phyloP scores from a whole-genome alignment of 352 stramenopile species.

The Albugo laibachii region DNA sequence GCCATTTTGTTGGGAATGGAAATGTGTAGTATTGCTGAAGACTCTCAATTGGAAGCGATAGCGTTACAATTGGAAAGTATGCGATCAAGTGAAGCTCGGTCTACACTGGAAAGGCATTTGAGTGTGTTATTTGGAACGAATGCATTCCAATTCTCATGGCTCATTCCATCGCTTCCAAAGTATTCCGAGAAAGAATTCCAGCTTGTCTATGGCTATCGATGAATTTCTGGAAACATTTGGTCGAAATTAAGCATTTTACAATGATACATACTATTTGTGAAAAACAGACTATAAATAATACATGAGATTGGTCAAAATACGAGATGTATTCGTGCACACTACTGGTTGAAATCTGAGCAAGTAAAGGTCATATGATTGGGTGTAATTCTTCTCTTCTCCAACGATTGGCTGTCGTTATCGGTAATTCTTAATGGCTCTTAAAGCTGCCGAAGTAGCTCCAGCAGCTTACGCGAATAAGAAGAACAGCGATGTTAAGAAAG shows the following conservation, averaged over 20 bases:
- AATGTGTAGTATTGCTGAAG: conserved; percentile 49
- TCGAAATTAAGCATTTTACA: conserved; percentile 9
- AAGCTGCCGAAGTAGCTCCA: conserved; percentile 65
- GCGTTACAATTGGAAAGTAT: conserved; percentile 11
- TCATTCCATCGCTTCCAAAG: conserved; percentile 37
- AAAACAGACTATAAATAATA: too few relatives aligned
- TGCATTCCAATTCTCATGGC: conserved; percentile 36
- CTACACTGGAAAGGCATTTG: conserved; percentile 35
- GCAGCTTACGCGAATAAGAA: conserved; percentile 36
- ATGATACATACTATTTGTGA: too few relatives aligned
- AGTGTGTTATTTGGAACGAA: conserved; percentile 64
- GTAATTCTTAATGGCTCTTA: conserved; percentile 25
- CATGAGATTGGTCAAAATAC: too few relatives aligned
- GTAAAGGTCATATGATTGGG: too few relatives aligned
- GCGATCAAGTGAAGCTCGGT: conserved; percentile 34
- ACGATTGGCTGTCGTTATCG: too few relatives aligned
- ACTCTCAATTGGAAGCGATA: conserved; percentile 17
- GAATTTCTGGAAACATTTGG: conserved; percentile 27
- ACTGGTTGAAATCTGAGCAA: too few relatives aligned
- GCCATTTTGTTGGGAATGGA: conserved; percentile 63
- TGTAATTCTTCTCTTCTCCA: too few relatives aligned
- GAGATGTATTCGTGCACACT: too few relatives aligned
- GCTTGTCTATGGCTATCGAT: conserved; percentile 24
- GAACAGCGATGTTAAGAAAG: conserved; percentile 50
- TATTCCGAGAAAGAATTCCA: conserved; percentile 39